A percentile compares a stretch with the other conserved stretches of the same genome.
phyloP scores from a whole-genome alignment of 2,329 filamentous ascomycete genomes.

The Stagonosporopsis vannaccii region DNA sequence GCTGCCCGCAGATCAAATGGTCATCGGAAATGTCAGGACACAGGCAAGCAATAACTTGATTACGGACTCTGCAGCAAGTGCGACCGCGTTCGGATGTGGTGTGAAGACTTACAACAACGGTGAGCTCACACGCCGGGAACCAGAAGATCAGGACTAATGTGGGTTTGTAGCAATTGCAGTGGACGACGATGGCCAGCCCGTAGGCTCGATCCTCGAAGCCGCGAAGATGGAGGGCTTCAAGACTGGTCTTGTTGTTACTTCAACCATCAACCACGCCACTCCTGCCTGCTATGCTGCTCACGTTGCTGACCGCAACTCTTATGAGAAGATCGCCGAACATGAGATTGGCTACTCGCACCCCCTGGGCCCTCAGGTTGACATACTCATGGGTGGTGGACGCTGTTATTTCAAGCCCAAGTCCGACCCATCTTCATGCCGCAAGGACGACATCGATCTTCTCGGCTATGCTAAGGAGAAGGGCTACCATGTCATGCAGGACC shows the following conservation, averaged over 20 bases:
- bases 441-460: conserved; percentile 50
- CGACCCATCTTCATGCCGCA: conserved; percentile 48
- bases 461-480: conserved; percentile 45
- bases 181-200: conserved; percentile 41
- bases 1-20: conserved; percentile 27
- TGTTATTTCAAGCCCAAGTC: conserved; percentile 53
- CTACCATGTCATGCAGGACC: conserved; percentile 49
- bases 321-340: conserved; percentile 50
- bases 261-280: conserved; percentile 50
- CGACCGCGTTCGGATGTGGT: conserved; percentile 52
- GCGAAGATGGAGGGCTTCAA: conserved; percentile 51
- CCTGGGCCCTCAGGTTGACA: conserved; percentile 49
- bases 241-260: conserved; percentile 54
- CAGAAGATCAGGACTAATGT: not conserved
- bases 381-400: conserved; percentile 52
- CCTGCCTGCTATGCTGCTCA: conserved; percentile 24
- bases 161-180: conserved; percentile 41
- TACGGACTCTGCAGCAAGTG: conserved; percentile 53
- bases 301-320: conserved; percentile 37
- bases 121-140: not conserved
- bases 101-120: conserved; percentile 51
- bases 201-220: conserved; percentile 52
- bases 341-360: conserved; percentile 52
- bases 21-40: conserved; percentile 34
- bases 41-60: conserved; percentile 45